Evolutionary conservation across 495 filamentous ascomycete species (phyloP).

Genomic region (Neurospora discreta): DNA sequence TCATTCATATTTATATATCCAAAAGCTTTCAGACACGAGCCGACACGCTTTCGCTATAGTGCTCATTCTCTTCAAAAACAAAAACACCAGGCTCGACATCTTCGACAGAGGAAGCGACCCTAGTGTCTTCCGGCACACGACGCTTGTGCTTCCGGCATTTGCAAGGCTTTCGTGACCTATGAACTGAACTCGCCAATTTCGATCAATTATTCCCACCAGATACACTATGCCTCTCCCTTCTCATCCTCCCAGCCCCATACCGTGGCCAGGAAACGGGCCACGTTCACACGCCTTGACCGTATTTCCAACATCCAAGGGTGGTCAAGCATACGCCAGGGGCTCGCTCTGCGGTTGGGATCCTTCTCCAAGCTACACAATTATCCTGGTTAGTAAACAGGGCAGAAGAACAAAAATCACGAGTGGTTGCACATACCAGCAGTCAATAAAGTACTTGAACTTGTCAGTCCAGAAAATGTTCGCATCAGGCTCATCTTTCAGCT

Average conservation of each 20-base stretch:
- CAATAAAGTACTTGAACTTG: slow-evolving; percentile 97
- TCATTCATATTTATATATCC: neutral
- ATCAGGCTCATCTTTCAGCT: slow-evolving; percentile 85
- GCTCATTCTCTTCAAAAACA: neutral
- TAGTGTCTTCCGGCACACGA: neutral
- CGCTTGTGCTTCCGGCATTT: neutral
- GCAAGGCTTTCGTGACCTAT: neutral
- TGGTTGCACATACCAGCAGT: slow-evolving; percentile 76
- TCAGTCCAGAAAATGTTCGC: slow-evolving; percentile 80
- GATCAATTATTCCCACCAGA: neutral
- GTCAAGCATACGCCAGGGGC: slow-evolving; percentile 96
- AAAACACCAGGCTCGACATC: neutral
- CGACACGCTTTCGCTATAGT: neutral
- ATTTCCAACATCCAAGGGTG: slow-evolving; percentile 98
- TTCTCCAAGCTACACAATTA: slow-evolving; percentile 67
- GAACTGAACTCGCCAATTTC: neutral
- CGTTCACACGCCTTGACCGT: slow-evolving; percentile 90
- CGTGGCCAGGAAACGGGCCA: slow-evolving; percentile 79
- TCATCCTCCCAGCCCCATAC: slow-evolving; percentile 86
- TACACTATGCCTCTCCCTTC: slow-evolving; percentile 2
- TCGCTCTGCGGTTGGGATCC: slow-evolving; percentile 73
- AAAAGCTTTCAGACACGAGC: neutral
- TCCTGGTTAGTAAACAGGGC: neutral
- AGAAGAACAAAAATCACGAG: neutral
- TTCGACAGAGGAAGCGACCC: neutral